Conservation (phyloP, 495 filamentous ascomycete genomes). For the Antarctomyces pellizariae region DNA sequence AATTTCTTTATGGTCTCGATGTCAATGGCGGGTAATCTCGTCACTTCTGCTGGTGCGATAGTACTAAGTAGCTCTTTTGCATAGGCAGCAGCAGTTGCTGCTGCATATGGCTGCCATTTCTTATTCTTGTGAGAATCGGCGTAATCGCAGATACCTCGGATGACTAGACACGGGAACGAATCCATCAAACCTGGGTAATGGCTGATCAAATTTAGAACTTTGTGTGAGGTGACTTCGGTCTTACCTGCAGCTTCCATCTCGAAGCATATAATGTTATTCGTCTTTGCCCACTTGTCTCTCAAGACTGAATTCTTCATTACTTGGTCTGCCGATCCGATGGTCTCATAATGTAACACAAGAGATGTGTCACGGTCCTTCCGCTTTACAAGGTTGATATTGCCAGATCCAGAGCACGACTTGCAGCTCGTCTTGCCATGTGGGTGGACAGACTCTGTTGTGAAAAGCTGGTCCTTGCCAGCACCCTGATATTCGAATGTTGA, state of each 20-base stretch:
- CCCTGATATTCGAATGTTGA: constrained; percentile 6
- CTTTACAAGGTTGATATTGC: constrained; percentile 7
- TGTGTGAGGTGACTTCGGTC: too few relatives aligned
- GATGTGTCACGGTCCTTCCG: constrained; percentile 7
- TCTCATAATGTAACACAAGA: constrained; percentile 14
- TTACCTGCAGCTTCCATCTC: constrained; percentile 26
- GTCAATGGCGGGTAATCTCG: too few relatives aligned
- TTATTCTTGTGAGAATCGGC: constrained; percentile 18
- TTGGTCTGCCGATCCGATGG: constrained; percentile 11
- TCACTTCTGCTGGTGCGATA: too few relatives aligned
- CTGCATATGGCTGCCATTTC: constrained; percentile 15
- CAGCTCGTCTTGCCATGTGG: constrained; percentile 7
- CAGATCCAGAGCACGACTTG: constrained; percentile 10
- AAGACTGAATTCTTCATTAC: constrained; percentile 7
- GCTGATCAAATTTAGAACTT: too few relatives aligned
- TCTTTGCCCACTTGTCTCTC: constrained; percentile 4
- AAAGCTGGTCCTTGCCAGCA: constrained; percentile 12
- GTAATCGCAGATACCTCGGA: constrained; percentile 18
- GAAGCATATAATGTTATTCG: constrained; percentile 15
- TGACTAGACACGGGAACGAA: constrained; percentile 15
- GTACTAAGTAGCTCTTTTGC: constrained; percentile 12
- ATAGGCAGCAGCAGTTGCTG: constrained; percentile 14
- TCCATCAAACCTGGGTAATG: constrained; percentile 20
- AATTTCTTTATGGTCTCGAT: too few relatives aligned
- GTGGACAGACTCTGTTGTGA: constrained; percentile 13